Evolutionary conservation across 169 alveolate species (phyloP).

Genomic region (Toxoplasma gondii): DNA sequence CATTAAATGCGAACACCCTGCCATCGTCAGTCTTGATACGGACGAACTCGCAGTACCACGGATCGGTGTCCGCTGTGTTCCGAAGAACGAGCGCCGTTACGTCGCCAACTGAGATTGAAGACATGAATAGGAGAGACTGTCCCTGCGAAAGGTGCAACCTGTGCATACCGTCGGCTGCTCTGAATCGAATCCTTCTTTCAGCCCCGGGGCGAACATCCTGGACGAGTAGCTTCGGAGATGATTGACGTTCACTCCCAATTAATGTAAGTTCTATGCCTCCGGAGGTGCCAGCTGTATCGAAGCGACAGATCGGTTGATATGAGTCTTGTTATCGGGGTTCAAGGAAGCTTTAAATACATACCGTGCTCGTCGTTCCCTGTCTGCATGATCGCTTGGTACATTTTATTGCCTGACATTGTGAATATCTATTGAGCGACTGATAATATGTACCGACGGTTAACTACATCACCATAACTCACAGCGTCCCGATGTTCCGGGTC

Average conservation of each 20-base stretch:
- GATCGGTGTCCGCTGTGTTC: constrained; percentile 72
- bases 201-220: constrained; percentile 67
- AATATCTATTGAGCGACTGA: constrained; percentile 44
- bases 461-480: constrained; percentile 54
- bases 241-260: constrained; percentile 67
- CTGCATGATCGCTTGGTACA: constrained; percentile 70
- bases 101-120: constrained; percentile 62
- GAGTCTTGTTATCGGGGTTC: background rate
- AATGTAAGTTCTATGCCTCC: constrained; percentile 74
- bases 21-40: constrained; percentile 75
- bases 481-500: constrained; percentile 71
- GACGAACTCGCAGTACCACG: constrained; percentile 76
- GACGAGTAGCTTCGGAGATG: constrained; percentile 65
- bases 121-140: background rate
- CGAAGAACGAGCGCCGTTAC: constrained; percentile 66
- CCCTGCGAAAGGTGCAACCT: background rate
- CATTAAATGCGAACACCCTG: constrained; percentile 56
- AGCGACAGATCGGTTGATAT: background rate
- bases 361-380: constrained; percentile 77
- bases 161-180: constrained; percentile 74
- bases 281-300: constrained; percentile 72
- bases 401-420: constrained; percentile 75
- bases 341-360: background rate
- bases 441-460: background rate
- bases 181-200: constrained; percentile 64